Evolutionary conservation across 2,329 filamentous ascomycete genomes (phyloP).

Genomic region (Aspergillus sp.): DNA sequence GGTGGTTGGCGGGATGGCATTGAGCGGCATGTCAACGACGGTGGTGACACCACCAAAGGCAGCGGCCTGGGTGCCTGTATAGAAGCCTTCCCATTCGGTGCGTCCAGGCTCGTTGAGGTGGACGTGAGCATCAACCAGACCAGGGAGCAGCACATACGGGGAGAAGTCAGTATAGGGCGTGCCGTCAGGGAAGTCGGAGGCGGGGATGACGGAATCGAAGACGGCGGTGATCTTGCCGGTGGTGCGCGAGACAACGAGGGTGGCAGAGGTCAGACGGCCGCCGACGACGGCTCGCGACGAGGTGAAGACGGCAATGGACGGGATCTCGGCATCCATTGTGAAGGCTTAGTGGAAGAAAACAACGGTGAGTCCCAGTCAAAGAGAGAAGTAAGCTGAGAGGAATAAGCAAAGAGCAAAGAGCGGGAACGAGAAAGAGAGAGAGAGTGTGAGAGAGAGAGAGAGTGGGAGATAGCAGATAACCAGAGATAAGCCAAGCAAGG

Average conservation of each 20-base stretch:
- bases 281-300: slow-evolving; percentile 82
- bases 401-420: slow-evolving; percentile 13
- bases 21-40: slow-evolving; percentile 95
- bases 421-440: background rate
- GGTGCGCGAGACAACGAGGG: slow-evolving; percentile 71
- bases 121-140: slow-evolving; percentile 93
- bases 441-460: slow-evolving; percentile 5
- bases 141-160: slow-evolving; percentile 80
- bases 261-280: slow-evolving; percentile 75
- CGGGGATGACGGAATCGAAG: slow-evolving; percentile 70
- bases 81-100: slow-evolving; percentile 98
- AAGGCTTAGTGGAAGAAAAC: slow-evolving; percentile 2
- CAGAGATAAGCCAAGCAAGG: slow-evolving; percentile 5
- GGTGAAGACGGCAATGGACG: slow-evolving; percentile 70
- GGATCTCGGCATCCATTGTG: slow-evolving; percentile 23
- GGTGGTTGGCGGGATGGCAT: slow-evolving; percentile 94
- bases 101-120: slow-evolving; percentile 96
- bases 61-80: slow-evolving; percentile 88
- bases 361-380: slow-evolving; percentile 5
- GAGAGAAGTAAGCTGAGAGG: slow-evolving; percentile 17
- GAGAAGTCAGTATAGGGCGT: slow-evolving; percentile 80
- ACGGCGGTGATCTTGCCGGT: slow-evolving; percentile 85
- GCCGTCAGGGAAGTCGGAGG: slow-evolving; percentile 69
- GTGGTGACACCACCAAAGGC: slow-evolving; percentile 96
- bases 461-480: too few relatives aligned